Evolutionary conservation across 2,329 filamentous ascomycete species (phyloP), one percentile per base, ranked within the genome.

Genomic region (Ascochyta koolunga): DNA sequence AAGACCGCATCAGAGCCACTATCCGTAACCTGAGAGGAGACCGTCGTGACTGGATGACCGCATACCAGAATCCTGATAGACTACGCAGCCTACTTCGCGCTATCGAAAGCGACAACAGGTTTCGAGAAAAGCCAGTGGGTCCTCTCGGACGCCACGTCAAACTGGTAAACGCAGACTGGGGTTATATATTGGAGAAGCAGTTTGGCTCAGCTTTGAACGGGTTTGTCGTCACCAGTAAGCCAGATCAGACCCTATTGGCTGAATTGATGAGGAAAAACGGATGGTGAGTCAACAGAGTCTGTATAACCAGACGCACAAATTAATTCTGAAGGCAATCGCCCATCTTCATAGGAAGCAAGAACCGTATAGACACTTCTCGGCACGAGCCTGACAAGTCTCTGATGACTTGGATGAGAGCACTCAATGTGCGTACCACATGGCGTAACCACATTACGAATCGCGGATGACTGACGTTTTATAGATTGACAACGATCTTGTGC

Each of bases 91-190:
- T 97, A 3, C 76, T 96, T 6, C 80, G 77, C 47, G 82, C 82
- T n/a, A 90, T 98, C 56, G 80, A 85, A 5, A 77, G 79, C n/a
- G 90, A 96, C 52, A 73, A 59, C 2, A 80, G 86, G 0, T 98
- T 96, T 68, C 78, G 80, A 21, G 78, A 83, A 37, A 87, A 83
- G 58, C 95, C 95, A 2, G 80, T 98, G 29, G 95, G 95, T 0
- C 95, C 95, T 0, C 79, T 98, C 13, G 95, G 93, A 25, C 79
- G 86, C 21, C 84, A 95, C 66, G 82, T 99, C 45, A 87, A 86
- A 61, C 78, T 99, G 21, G 78, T 86, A 31, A 87, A 93, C 61
- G 89, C 90, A 1, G 82, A 90, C 64, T 99, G 95, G 95, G 89
- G 88, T 1, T 83, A 85, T 0, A 86, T 96, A 37, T 74, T 99